Evolutionary conservation across 1,139 yeast species (phyloP), one percentile per base, ranked within the genome.

Genomic region (Blastobotrys aristatus): DNA sequence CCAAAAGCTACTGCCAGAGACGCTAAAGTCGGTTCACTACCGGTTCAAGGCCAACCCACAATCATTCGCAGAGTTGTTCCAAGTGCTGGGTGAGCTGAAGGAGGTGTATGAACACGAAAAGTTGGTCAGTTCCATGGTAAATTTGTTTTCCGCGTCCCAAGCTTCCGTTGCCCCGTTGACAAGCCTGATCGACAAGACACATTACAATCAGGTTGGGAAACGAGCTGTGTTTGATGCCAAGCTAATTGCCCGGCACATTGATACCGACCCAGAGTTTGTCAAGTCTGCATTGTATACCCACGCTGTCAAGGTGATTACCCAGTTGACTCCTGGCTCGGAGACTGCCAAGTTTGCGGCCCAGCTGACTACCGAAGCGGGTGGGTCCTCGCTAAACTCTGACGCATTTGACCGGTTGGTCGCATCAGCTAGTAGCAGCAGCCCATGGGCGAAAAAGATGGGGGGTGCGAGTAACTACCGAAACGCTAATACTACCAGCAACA

Each of bases 11-110:
- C 17, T 42, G 27, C 46, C 46, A 17, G 13, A 11, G n/a, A 31
- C 35, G 14, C 10, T 27, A 5, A 29, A 8, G 5, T 16, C 26
- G n/a, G 22, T 37, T 22, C 24, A 37, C 29, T 37, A 24, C 17
- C 21, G 20, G 8, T 21, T 37, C 20, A 24, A 37, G 20, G 29
- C 20, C 16, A 26, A 18, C 16, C 38, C 44, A 24, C 18, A 24
- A 14, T 32, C 38, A 10, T 41, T 41, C 32, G 44, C 39, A 2
- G 44, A 41, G 20, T 33, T 41, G 31, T 41, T 41, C 32, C 26
- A 41, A 10, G 3, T 14, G n/a, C n/a, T 41, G 22, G 13, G 10
- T 3, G 26, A n/a, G 27, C 11, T 26, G 36, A 39, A 39, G 14
- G 11, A 17, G 5, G 13, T 20, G n/a, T 6, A 10, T 4, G 42